Conservation (phyloP, 2,329 filamentous ascomycete genomes). For the Diaporthe sp. region DNA sequence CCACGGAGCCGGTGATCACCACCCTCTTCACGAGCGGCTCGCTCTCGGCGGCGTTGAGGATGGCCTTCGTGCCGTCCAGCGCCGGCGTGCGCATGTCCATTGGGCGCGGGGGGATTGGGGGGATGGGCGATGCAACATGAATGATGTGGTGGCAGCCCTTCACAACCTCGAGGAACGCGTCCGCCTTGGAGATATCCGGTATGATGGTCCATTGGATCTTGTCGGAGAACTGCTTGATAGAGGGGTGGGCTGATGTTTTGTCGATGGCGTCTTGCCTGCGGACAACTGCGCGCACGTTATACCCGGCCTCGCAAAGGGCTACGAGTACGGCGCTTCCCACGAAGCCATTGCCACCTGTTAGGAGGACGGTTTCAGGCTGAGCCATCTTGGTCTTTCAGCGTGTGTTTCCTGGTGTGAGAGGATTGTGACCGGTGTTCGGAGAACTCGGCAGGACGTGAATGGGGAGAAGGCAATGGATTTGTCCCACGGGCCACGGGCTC, state of each 20-base stretch:
- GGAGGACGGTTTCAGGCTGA: conserved; percentile 4
- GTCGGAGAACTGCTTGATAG: neutral
- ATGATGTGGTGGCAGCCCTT: conserved; percentile 21
- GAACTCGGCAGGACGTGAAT: neutral
- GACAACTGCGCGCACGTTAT: conserved; percentile 26
- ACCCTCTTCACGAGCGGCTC: conserved; percentile 29
- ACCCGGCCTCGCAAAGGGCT: conserved; percentile 33
- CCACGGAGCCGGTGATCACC: conserved; percentile 28
- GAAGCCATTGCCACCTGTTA: conserved; percentile 30
- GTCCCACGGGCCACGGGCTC: neutral
- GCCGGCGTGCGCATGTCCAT: conserved; percentile 25
- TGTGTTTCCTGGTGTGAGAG: neutral
- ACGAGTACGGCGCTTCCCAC: conserved; percentile 29
- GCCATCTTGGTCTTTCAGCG: neutral
- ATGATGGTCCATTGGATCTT: conserved; percentile 30
- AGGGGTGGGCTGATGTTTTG: neutral
- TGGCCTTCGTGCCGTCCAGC: conserved; percentile 17
- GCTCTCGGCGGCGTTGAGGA: conserved; percentile 25
- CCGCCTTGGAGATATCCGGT: conserved; percentile 17
- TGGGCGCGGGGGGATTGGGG: neutral
- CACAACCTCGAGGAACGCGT: conserved; percentile 29
- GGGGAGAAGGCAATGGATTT: neutral
- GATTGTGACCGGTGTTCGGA: neutral
- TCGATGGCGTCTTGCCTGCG: conserved; percentile 34
- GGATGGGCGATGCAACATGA: conserved; percentile 32